Evolutionary conservation across 768 basidiomycete genomes (phyloP), one percentile per base, ranked within the genome.

Genomic region (Tricholoma saponaceum): DNA sequence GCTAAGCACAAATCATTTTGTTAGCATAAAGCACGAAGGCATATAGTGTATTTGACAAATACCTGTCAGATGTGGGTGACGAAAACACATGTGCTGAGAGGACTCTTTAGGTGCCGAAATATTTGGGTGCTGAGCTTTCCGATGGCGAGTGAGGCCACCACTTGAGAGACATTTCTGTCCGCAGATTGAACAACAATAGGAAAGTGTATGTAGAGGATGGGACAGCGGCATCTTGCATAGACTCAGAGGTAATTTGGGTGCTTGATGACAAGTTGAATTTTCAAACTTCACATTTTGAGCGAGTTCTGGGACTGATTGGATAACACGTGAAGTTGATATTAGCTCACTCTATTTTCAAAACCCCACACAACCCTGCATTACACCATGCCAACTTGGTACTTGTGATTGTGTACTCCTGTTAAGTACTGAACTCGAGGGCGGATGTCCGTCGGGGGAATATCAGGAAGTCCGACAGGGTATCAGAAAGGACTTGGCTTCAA

Each of bases 11-110:
- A n/a, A n/a, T n/a, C n/a, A n/a, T n/a, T n/a, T n/a, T 30, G 41
- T 28, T 5, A 58, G 53, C n/a, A 23, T 18, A 20, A 41, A 30
- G 26, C n/a, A 18, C 25, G 4, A 12, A 25, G 16, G 44, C 23
- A 46, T 18, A 10, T n/a, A 25, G 25, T 47, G 26, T 25, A 47
- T 47, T 8, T 5, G 6, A 26, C 25, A 25, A 46, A n/a, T 62
- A 67, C 64, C 66, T 51, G 52, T 61, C 0, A 65, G 52, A 18
- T 62, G 18, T n/a, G 8, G 49, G 20, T 65, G 64, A 26, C 46
- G 25, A n/a, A 61, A 26, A 9, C 47, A 33, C 33, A 13, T 53
- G 55, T 56, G 56, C 5, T 59, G 25, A 18, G n/a, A 51, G 12
- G 54, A 22, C 23, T 62, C 55, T 28, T 50, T 25, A 20, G 62